These are phyloP conservation scores for Claviceps sp. DNA, from an alignment of 2,329 filamentous ascomycete species.

Conservation along the genomic window DNA sequence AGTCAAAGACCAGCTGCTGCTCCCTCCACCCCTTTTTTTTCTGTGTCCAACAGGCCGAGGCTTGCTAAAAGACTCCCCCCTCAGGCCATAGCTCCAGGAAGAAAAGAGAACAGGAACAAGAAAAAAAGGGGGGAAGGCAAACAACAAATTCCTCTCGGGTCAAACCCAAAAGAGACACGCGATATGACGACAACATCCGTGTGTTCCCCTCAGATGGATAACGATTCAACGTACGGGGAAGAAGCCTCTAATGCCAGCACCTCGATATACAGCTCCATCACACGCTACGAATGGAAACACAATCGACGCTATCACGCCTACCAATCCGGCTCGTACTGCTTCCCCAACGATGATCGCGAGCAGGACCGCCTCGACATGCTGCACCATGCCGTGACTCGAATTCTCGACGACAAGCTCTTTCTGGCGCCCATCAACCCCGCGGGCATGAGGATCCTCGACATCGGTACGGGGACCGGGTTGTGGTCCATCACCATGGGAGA, in stretches of 20 bases:
- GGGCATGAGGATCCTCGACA: conserved; percentile 26
- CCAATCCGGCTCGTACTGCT: conserved; percentile 21
- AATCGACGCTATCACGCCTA: conserved; percentile 28
- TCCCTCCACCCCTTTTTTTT: background rate
- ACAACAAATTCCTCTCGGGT: background rate
- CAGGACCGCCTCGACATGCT: conserved; percentile 26
- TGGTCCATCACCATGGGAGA: conserved; percentile 36
- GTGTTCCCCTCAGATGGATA: conserved; percentile 3
- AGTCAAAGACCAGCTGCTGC: background rate
- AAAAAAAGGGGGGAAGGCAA: background rate
- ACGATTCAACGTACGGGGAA: conserved; percentile 8
- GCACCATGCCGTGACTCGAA: conserved; percentile 20
- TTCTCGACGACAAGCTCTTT: conserved; percentile 22
- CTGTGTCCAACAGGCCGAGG: background rate
- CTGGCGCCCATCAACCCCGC: conserved; percentile 22
- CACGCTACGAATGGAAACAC: conserved; percentile 24
- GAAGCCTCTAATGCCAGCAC: conserved; percentile 9
- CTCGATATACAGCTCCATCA: conserved; percentile 20
- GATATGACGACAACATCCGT: background rate
- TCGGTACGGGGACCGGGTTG: conserved; percentile 31
- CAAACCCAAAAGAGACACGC: background rate
- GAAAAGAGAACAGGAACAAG: background rate
- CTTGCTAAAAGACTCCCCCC: background rate
- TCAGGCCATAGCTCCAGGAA: background rate
- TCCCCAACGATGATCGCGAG: conserved; percentile 25